Evolutionary conservation across 1,284 basidiomycete species (phyloP), one percentile per base, ranked within the genome.

Genomic region (Leccinum pachyderme): DNA sequence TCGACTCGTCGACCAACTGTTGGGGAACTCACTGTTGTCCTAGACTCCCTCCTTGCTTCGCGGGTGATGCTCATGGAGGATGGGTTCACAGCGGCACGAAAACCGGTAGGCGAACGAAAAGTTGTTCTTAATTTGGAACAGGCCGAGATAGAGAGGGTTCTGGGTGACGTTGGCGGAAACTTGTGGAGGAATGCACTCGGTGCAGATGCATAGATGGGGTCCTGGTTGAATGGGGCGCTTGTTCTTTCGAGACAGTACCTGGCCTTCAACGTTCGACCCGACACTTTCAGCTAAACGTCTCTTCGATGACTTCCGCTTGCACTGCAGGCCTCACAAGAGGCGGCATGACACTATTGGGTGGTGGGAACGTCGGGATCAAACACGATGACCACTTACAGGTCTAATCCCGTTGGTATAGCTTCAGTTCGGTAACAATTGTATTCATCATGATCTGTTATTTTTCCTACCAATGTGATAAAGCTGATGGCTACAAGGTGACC

Each of bases 61-160:
- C 81, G 83, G n/a, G 87, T 87, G 35, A 70, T 92, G 55, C 69
- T 91, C 2, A 74, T 86, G 41, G 90, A 92, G 63, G 83, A 86
- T 39, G 84, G 84, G 0, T 71, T 74, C 3, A 72, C 73, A 4
- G 77, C 78, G 0, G 62, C 75, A 50, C 73, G 82, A 45, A 87
- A 84, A 64, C 69, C 77, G 1, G 78, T 79, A 47, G 78, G 74
- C 6, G 87, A 89, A 55, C 74, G 84, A 51, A 78, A 80, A 57
- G 73, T 91, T 6, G 68, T 88, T 52, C 72, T 92, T 24, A 89
- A 88, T 64, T 63, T 91, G 44, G 89, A 91, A 64, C 79, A 82
- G 61, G 73, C 69, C 0, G 89, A 91, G 60, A 84, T 91, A 1
- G 88, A 91, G 72, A 75, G 87, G 44, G 84, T 88, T 24, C 72